Base-by-base conservation (phyloP, 139 green algal genomes). In the Penium margaritaceum region DNA sequence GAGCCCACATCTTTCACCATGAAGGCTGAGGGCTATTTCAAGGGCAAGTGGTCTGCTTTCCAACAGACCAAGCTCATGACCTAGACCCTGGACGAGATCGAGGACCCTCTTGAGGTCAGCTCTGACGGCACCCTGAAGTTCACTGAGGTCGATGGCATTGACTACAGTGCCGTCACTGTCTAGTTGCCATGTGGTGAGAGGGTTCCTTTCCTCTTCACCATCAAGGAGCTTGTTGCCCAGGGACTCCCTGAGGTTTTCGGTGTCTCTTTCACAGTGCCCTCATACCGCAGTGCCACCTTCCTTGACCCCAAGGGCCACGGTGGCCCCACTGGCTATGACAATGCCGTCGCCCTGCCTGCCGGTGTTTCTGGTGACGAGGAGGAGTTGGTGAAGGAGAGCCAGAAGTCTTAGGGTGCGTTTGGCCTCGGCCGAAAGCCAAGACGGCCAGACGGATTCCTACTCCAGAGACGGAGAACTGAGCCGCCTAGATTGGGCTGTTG, bases 231-330 rank as follows among this genome's bases (percentile, higher is more conserved):
- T 14, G 79, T 86, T 5, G 92, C 87, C 74, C 96, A 94, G 85
- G 92, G 90, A 67, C 85, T 95, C 70, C 86, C 80, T 54, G 53
- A 72, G 58, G 35, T 64, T 41, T 97, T 98, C 86, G 90, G 88
- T 44, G 94, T 94, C 60, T 89, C 96, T 77, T 99, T 98, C 80
- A 69, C 75, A 0, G 94, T 99, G 64, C 92, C 94, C 27, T 97
- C 92, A 19, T 99, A 99, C 92, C 88, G 94, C 61, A 94, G 94
- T 41, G 89, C 91, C 6, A 89, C 94, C 73, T 99, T 99, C 94
- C 89, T 99, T 38, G 94, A 99, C 94, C 94, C 94, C 81, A 99
- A 99, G 92, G 93, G 93, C 78, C 89, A 93, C 37, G 93, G 93
- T 89, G 93, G 88, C 46, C 88, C 93, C 60, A 93, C 89, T 63